Evolutionary conservation across 139 green algal genomes (phyloP), one percentile per base, ranked within the genome.

Genomic region (Tetradesmus obliquus): DNA sequence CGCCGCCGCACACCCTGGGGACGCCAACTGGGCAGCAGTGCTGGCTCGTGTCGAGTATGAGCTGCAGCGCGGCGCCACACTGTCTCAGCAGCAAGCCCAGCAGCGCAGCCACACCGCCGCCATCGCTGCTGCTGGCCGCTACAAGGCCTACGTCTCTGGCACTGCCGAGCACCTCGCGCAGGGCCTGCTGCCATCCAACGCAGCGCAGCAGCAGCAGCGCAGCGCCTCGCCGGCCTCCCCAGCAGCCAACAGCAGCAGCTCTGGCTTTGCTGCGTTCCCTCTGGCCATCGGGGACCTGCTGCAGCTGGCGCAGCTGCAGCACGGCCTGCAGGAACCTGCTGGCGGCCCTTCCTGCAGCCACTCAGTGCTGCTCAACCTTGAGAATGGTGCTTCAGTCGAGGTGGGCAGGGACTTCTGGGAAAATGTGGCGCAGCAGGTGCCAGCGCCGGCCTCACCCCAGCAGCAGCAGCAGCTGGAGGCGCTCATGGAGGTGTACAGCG

Each of bases 141-240:
- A 87, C 20, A 87, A 87, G 82, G 20, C 55, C 20, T 87, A 87
- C 19, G 82, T 87, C 19, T 24, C 54, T 12, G 82, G 62, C 82
- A 74, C 55, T 74, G 54, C 54, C 10, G 6, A 74, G 55, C n/a
- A 87, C 55, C 5, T 87, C 6, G 82, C 82, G 62, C 54, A 87
- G 20, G 82, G 62, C 12, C 55, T 87, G 55, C 62, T 76, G 66
- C 66, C 15, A 1, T 4, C 66, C 4, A 76, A 76, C 66, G 66
- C 1, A 45, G 32, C 32, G 3, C 66, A 24, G 66, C 15, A 76
- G 17, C 66, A 76, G 15, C 17, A 24, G 15, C 66, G 66, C 66
- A 76, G 66, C 82, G 74, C 3, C 13, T 51, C 20, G 6, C 19
- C 20, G 3, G 7, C 54, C 9, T 53, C 19, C 15, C n/a, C n/a